Conservation (phyloP, 2,329 filamentous ascomycete species). For the Drechslera avenae region DNA sequence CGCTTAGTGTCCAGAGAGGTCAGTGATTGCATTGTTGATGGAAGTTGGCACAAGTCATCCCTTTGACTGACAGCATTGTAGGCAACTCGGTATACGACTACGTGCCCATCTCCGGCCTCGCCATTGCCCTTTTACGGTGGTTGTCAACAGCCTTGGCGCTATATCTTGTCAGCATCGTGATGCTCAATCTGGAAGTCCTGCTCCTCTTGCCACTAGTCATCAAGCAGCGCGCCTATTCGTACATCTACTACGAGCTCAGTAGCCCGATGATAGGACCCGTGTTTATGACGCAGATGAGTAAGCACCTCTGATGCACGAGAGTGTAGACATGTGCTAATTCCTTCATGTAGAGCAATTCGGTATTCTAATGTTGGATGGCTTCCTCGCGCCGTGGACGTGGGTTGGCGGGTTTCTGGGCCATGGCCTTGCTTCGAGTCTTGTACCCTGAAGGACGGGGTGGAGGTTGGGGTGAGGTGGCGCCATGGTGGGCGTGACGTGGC, state of each 20-base stretch:
- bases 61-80: not conserved
- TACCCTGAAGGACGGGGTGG: no score
- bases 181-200: not conserved
- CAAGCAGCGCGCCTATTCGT: slow-evolving; percentile 2
- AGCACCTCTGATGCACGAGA: not conserved
- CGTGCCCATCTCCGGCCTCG: not conserved
- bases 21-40: no score
- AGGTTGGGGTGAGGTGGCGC: no score
- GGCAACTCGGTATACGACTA: not conserved
- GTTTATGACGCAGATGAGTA: slow-evolving; percentile 3
- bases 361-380: not conserved
- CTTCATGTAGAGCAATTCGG: not conserved
- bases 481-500: no score
- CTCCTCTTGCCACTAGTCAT: not conserved
- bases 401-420: not conserved
- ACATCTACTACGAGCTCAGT: not conserved
- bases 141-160: not conserved
- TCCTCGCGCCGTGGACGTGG: not conserved
- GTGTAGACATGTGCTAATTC: not conserved
- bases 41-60: no score
- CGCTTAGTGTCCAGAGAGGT: no score
- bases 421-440: not conserved
- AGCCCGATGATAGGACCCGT: not conserved
- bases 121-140: not conserved
- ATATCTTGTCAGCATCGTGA: not conserved